Percentiles rank a stretch among this genome's conserved stretches.
Conservation (phyloP, 768 basidiomycete genomes). For the Mycena haematopus region DNA sequence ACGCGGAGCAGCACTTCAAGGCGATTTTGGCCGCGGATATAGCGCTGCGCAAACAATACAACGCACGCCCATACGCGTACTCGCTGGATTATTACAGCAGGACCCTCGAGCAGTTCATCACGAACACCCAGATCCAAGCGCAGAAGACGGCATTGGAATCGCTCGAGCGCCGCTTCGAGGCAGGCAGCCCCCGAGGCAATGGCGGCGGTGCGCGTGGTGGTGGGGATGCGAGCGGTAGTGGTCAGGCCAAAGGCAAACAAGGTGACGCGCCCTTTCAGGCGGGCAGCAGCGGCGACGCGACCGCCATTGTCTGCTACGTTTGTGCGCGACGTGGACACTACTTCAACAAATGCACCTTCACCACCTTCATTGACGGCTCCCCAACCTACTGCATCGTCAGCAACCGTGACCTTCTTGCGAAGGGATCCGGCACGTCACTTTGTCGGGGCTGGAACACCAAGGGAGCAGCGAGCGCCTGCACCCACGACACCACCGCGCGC, state of each 20-base stretch:
- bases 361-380: slow-evolving; percentile 3
- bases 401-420: background rate
- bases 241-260: too few relatives aligned
- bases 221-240: too few relatives aligned
- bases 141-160: too few relatives aligned
- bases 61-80: background rate
- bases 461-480: background rate
- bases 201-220: background rate
- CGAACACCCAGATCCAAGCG: too few relatives aligned
- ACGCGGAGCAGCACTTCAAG: background rate
- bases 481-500: slow-evolving; percentile 3
- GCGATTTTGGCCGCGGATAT: background rate
- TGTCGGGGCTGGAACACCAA: slow-evolving; percentile 23
- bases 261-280: slow-evolving; percentile 17
- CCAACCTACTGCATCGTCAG: background rate
- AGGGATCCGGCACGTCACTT: slow-evolving; percentile 3
- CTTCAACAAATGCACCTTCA: slow-evolving; percentile 1
- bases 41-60: background rate
- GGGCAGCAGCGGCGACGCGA: slow-evolving; percentile 14
- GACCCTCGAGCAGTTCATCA: too few relatives aligned
- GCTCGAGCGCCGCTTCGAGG: too few relatives aligned
- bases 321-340: slow-evolving; percentile 21
- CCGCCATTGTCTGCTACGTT: slow-evolving; percentile 22
- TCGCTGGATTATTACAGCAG: too few relatives aligned
- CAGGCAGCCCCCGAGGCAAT: too few relatives aligned